phyloP scores from a whole-genome alignment of 2,329 filamentous ascomycete species.

The Lachnellula occidentalis region DNA sequence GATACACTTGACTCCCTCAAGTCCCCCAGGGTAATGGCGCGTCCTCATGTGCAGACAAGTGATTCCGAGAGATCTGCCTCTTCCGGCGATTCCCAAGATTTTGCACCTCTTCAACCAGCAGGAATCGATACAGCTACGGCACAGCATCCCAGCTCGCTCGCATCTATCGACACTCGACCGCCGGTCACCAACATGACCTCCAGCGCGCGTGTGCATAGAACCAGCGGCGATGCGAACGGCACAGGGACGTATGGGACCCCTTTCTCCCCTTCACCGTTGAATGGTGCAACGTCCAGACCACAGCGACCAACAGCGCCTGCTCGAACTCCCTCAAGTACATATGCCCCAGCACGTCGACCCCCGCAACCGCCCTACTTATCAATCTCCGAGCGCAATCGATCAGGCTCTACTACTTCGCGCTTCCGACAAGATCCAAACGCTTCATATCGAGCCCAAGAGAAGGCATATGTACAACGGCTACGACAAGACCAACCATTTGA shows the following conservation, averaged over 20 bases:
- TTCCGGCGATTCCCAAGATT: conserved; percentile 34
- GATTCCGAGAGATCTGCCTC: conserved; percentile 46
- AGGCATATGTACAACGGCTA: conserved; percentile 89
- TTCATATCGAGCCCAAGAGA: conserved; percentile 79
- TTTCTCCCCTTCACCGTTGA: conserved; percentile 31
- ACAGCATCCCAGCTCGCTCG: conserved; percentile 18
- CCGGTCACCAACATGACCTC: conserved; percentile 26
- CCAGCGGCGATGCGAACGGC: conserved; percentile 33
- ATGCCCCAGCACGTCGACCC: conserved; percentile 59
- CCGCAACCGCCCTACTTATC: conserved; percentile 41
- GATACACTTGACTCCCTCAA: conserved; percentile 39
- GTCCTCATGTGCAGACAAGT: conserved; percentile 28
- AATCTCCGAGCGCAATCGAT: conserved; percentile 43
- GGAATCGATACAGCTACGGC: conserved; percentile 13
- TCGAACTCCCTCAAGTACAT: conserved; percentile 73
- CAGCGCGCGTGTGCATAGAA: conserved; percentile 36
- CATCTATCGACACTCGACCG: conserved; percentile 22
- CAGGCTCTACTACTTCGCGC: conserved; percentile 50
- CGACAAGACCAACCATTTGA: conserved; percentile 62
- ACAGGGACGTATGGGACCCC: conserved; percentile 19
- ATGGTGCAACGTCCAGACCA: conserved; percentile 47
- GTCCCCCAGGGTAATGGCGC: conserved; percentile 31
- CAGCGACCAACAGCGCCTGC: conserved; percentile 64
- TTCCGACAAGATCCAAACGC: conserved; percentile 60
- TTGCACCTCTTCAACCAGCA: conserved; percentile 6